A percentile compares a stretch with the other conserved stretches of the same genome.
Conservation (phyloP, 2,329 filamentous ascomycete genomes). For the Diaporthe nobilis region DNA sequence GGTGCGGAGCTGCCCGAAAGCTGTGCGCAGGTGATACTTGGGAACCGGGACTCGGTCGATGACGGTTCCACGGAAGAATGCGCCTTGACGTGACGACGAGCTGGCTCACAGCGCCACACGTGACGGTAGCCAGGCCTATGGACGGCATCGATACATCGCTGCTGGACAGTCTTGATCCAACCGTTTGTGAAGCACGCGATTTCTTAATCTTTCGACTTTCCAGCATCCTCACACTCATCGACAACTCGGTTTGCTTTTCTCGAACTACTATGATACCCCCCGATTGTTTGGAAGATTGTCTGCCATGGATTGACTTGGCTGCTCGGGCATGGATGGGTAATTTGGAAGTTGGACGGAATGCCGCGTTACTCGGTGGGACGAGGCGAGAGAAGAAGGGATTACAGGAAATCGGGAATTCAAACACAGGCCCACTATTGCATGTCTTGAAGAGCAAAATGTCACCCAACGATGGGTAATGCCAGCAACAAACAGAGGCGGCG, state of each 20-base stretch:
- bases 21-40: conserved; percentile 7
- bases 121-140: conserved; percentile 6
- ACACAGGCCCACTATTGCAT: conserved; percentile 15
- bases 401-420: conserved; percentile 4
- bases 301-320: conserved; percentile 25
- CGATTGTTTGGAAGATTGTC: conserved; percentile 30
- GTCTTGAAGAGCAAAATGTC: conserved; percentile 13
- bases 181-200: conserved; percentile 6
- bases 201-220: conserved; percentile 23
- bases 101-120: not conserved
- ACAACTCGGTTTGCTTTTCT: conserved; percentile 30
- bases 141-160: conserved; percentile 29
- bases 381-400: not conserved
- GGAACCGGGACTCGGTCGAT: not conserved
- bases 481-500: conserved; percentile 5
- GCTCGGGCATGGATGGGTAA: conserved; percentile 31
- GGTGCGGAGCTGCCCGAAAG: not conserved
- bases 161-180: conserved; percentile 35
- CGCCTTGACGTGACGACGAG: conserved; percentile 4
- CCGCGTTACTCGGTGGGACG: conserved; percentile 16
- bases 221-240: conserved; percentile 23
- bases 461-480: not conserved
- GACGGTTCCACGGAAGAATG: not conserved
- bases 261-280: conserved; percentile 36
- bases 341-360: conserved; percentile 30